These are phyloP conservation scores for Papiliotrema terrestris DNA, from an alignment of 1,284 basidiomycete genomes.

Conservation along the genomic window DNA sequence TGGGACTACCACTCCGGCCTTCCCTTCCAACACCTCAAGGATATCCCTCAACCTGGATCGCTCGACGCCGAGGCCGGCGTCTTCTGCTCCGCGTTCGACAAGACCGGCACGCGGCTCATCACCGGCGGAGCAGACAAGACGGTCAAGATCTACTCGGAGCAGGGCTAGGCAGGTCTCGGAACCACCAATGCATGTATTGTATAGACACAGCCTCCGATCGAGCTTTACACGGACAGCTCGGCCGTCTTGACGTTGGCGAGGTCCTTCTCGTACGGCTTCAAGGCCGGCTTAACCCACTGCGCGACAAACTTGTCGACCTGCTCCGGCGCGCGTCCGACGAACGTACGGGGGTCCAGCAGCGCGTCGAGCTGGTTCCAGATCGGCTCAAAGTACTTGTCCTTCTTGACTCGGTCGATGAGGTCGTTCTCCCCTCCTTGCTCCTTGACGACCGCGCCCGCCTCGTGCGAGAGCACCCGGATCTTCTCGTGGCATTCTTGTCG, in stretches of 20 bases:
- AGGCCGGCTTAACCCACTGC: constrained; percentile 86
- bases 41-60: constrained; percentile 93
- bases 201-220: not conserved
- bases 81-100: constrained; percentile 94
- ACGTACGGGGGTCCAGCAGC: constrained; percentile 72
- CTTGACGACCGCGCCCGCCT: constrained; percentile 93
- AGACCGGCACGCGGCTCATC: constrained; percentile 89
- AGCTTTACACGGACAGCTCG: constrained; percentile 52
- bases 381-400: constrained; percentile 62
- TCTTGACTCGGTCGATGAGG: constrained; percentile 79
- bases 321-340: constrained; percentile 85
- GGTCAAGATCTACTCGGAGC: constrained; percentile 63
- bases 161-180: constrained; percentile 21
- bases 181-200: not conserved
- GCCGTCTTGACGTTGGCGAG: constrained; percentile 60
- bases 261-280: constrained; percentile 62
- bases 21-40: constrained; percentile 90
- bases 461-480: constrained; percentile 92
- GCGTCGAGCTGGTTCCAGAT: constrained; percentile 53
- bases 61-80: constrained; percentile 89
- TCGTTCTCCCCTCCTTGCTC: constrained; percentile 94
- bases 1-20: constrained; percentile 95
- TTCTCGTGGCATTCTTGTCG: constrained; percentile 96
- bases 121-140: constrained; percentile 98
- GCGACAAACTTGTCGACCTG: constrained; percentile 86